Percentiles rank a stretch among this genome's conserved stretches.
Conservation (phyloP, 768 basidiomycete genomes). For the Podaxis sp. region DNA sequence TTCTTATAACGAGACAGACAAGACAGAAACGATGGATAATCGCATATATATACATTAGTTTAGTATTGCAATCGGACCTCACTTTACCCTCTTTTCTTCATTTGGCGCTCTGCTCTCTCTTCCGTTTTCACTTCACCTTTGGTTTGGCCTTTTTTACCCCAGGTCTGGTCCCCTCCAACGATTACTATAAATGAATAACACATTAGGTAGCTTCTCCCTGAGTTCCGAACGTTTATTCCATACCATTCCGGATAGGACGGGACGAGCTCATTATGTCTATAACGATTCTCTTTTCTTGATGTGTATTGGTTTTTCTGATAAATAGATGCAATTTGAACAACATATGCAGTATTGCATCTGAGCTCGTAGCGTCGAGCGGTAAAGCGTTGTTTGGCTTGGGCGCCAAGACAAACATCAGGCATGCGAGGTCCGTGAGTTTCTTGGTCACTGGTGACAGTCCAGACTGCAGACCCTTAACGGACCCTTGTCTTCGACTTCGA, state of each 20-base stretch:
- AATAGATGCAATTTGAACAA: neutral
- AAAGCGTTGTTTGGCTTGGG: constrained; percentile 11
- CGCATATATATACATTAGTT: constrained; percentile 11
- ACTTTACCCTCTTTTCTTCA: constrained; percentile 5
- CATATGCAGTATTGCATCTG: neutral
- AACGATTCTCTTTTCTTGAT: neutral
- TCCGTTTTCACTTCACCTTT: neutral
- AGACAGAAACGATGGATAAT: constrained; percentile 12
- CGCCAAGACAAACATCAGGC: constrained; percentile 12
- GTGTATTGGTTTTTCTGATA: neutral
- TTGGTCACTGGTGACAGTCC: neutral
- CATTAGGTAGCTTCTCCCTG: neutral
- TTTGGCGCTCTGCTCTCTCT: neutral
- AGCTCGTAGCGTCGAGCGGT: neutral
- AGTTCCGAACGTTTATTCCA: neutral
- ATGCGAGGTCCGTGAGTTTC: neutral
- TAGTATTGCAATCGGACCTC: constrained; percentile 12
- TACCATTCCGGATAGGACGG: neutral
- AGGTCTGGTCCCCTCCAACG: neutral
- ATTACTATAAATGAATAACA: neutral
- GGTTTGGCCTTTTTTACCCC: neutral
- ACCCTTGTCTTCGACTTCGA: neutral
- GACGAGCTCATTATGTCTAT: neutral
- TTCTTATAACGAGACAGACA: constrained; percentile 14
- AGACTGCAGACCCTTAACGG: neutral